Evolutionary conservation across 805 yeast genomes (phyloP).

Genomic region (Candida berthetii): DNA sequence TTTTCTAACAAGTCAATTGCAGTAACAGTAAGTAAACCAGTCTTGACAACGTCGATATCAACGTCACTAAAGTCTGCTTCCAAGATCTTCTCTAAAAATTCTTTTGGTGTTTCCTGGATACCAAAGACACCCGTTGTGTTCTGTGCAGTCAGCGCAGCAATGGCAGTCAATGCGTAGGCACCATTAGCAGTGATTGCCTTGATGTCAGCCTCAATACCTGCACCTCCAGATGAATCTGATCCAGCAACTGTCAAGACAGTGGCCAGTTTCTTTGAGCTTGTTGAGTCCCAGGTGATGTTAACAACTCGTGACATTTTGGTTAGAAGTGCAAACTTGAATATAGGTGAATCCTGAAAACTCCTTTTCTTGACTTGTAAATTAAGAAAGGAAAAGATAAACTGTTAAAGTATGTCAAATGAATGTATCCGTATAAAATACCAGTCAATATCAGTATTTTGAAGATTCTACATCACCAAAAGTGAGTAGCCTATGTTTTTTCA

Average conservation of each 20-base stretch:
- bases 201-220: conserved; percentile 86
- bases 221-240: conserved; percentile 85
- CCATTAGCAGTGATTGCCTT: conserved; percentile 72
- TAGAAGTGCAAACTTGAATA: no score
- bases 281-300: conserved; percentile 1
- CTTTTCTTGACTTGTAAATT: no score
- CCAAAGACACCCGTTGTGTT: conserved; percentile 45
- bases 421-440: no score
- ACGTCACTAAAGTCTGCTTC: conserved; percentile 54
- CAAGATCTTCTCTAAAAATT: conserved; percentile 41
- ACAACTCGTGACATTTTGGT: neutral
- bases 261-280: conserved; percentile 18
- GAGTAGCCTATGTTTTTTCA: neutral
- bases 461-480: no score
- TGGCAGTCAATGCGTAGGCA: conserved; percentile 68
- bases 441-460: no score
- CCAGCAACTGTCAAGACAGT: conserved; percentile 56
- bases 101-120: conserved; percentile 35
- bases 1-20: conserved; percentile 42
- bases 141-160: conserved; percentile 77
- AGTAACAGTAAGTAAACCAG: conserved; percentile 65
- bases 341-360: no score
- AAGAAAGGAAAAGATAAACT: no score
- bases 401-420: no score
- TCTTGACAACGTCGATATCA: conserved; percentile 61